Evolutionary conservation across 1,139 yeast species (phyloP).

Genomic region (Candida mesenterica): DNA sequence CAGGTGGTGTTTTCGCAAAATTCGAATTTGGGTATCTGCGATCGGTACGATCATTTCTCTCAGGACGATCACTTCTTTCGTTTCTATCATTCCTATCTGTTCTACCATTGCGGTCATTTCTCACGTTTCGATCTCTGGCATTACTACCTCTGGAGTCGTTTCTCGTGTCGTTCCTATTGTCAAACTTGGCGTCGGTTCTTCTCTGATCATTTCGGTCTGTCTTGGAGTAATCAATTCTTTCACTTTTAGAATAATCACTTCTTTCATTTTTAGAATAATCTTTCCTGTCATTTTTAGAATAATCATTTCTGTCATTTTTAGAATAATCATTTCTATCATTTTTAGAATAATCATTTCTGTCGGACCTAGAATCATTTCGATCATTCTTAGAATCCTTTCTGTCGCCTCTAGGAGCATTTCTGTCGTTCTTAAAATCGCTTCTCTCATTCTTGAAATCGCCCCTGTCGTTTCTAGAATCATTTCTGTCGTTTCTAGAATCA

Average conservation of each 20-base stretch:
- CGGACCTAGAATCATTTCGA: not conserved
- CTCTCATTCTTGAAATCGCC: not conserved
- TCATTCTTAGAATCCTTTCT: not conserved
- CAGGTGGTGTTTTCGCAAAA: not conserved
- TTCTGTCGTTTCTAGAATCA: slow-evolving; percentile 3
- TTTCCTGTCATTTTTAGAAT: too few species aligned
- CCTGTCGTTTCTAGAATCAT: slow-evolving; percentile 1
- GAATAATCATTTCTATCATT: not conserved
- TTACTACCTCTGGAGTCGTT: not conserved
- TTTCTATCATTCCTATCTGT: not conserved
- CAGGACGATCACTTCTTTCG: not conserved
- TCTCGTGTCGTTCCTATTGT: slow-evolving; percentile 1
- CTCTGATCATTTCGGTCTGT: too few species aligned
- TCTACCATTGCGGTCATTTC: not conserved
- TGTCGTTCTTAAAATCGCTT: not conserved
- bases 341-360: not conserved
- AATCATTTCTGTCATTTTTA: not conserved
- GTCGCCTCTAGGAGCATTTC: not conserved
- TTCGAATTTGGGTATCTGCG: slow-evolving; percentile 2
- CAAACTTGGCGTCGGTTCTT: not conserved
- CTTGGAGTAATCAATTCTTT: too few species aligned
- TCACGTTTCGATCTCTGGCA: not conserved
- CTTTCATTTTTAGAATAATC: too few species aligned
- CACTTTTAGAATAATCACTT: too few species aligned
- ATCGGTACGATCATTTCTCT: not conserved